phyloP scores from a whole-genome alignment of 352 stramenopile genomes.

The Phytopythium aichiense region DNA sequence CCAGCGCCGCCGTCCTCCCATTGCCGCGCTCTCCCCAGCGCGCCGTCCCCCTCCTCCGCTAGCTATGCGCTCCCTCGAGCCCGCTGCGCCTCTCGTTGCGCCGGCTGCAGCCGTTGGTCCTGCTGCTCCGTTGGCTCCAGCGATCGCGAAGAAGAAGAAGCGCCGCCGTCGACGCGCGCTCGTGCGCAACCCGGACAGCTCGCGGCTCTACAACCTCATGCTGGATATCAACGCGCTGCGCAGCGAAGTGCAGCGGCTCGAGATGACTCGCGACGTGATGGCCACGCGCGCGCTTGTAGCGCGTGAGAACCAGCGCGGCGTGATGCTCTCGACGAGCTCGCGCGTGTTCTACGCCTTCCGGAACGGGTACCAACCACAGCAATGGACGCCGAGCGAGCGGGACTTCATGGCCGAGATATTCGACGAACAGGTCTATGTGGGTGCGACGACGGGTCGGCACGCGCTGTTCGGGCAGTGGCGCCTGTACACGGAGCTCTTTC shows the following conservation, averaged over 20 bases:
- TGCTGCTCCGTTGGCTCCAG: neutral
- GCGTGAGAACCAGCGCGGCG: neutral
- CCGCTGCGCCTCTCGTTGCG: too few relatives aligned
- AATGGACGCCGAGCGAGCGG: neutral
- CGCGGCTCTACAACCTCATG: conserved; percentile 18
- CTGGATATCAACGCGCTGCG: conserved; percentile 23
- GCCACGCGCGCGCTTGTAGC: neutral
- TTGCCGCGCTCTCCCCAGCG: too few relatives aligned
- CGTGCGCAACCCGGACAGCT: conserved; percentile 7
- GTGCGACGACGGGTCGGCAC: neutral
- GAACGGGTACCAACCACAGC: neutral
- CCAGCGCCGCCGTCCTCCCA: too few relatives aligned
- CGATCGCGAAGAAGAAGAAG: neutral
- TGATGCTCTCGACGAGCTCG: neutral
- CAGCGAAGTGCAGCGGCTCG: conserved; percentile 13
- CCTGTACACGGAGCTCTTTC: conserved; percentile 2
- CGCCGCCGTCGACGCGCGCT: neutral
- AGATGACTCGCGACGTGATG: neutral
- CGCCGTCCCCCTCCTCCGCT: too few relatives aligned
- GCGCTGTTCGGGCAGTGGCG: neutral
- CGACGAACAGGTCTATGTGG: neutral
- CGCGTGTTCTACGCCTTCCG: neutral
- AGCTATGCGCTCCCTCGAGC: neutral
- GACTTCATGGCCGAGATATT: neutral
- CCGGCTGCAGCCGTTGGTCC: neutral